These are phyloP conservation scores for Lipomyces anomalus DNA, from an alignment of 805 yeast species.

Conservation along the genomic window DNA sequence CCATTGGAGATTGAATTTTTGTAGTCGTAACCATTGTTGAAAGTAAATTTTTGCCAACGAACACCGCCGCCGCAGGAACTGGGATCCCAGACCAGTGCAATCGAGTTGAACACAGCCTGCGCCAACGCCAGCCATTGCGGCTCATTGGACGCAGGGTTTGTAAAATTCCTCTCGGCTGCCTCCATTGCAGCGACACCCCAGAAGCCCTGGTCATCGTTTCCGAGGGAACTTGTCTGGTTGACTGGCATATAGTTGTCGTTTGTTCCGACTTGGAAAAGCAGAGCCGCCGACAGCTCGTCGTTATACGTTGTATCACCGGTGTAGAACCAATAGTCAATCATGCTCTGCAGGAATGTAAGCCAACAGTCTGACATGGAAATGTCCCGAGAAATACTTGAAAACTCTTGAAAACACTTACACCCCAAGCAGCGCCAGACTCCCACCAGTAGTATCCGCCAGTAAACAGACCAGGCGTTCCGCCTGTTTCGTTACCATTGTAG, in stretches of 20 bases:
- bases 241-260: constrained; percentile 67
- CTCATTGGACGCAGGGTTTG: constrained; percentile 54
- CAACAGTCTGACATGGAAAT: no score
- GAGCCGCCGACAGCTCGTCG: constrained; percentile 50
- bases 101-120: constrained; percentile 82
- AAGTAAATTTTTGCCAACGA: constrained; percentile 86
- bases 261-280: constrained; percentile 60
- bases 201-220: constrained; percentile 90
- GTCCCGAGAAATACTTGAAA: no score
- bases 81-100: constrained; percentile 74
- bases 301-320: constrained; percentile 65
- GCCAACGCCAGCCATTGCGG: constrained; percentile 73
- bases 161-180: constrained; percentile 78
- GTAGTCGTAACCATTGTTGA: constrained; percentile 84
- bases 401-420: constrained; percentile 26
- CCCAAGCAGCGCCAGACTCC: constrained; percentile 81
- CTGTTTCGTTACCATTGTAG: constrained; percentile 56
- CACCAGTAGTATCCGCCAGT: constrained; percentile 92
- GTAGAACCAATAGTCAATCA: constrained; percentile 63
- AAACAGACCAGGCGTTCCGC: constrained; percentile 83
- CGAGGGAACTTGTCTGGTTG: constrained; percentile 78
- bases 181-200: constrained; percentile 86
- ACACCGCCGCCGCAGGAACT: constrained; percentile 65
- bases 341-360: constrained; percentile 2
- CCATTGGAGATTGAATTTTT: constrained; percentile 88